Evolutionary conservation across 306 rosid genomes (phyloP).

Genomic region (Trifolium repens): DNA sequence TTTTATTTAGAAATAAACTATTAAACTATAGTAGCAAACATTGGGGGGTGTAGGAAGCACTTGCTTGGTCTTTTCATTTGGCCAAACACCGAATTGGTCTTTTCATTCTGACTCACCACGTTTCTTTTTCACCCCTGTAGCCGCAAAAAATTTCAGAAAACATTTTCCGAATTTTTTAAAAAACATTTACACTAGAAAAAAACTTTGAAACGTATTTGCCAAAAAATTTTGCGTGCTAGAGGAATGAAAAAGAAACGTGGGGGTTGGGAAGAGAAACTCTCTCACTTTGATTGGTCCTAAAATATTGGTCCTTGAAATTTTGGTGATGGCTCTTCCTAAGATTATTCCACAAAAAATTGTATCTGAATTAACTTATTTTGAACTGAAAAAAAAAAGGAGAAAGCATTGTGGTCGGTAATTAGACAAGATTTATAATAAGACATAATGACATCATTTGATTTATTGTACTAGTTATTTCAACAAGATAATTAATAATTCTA

Average conservation of each 20-base stretch:
- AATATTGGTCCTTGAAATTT: background rate
- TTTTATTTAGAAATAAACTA: too few relatives aligned
- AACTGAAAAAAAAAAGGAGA: background rate
- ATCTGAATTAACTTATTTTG: conserved; percentile 2
- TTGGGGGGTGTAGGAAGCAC: background rate
- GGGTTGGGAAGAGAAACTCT: too few relatives aligned
- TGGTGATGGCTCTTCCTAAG: too few relatives aligned
- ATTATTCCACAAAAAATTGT: background rate
- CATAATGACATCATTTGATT: background rate
- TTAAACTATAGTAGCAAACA: background rate
- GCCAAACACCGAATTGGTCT: background rate
- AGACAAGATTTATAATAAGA: background rate
- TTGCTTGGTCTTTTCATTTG: background rate
- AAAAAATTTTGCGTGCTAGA: too few relatives aligned
- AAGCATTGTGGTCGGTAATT: background rate
- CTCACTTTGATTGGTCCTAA: background rate
- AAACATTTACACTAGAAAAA: too few relatives aligned
- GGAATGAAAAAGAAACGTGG: too few relatives aligned
- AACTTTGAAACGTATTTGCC: too few relatives aligned
- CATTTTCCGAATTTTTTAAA: too few relatives aligned
- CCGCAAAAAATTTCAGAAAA: too few relatives aligned
- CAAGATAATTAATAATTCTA: background rate
- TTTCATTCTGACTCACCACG: too few relatives aligned
- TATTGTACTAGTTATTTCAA: background rate
- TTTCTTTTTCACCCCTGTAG: too few relatives aligned